These are phyloP conservation scores for Musa balbisiana DNA, from an alignment of 202 grass and related monocot genomes.

Conservation along the genomic window DNA sequence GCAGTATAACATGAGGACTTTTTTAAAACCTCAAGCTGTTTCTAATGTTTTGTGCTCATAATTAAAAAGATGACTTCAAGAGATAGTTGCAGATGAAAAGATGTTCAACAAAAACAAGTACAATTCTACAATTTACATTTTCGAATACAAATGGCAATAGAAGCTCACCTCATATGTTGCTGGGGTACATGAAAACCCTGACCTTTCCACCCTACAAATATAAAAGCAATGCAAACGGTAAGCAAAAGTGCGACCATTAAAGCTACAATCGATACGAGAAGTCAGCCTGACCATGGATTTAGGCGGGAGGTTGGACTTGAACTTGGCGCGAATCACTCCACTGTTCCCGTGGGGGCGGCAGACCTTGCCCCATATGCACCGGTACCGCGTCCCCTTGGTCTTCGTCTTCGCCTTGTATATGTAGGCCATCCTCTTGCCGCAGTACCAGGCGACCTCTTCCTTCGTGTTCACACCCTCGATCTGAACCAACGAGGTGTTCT, in stretches of 20 bases:
- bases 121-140: no score
- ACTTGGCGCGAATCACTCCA: not conserved
- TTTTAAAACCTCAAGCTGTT: no score
- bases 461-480: conserved; percentile 6
- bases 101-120: not conserved
- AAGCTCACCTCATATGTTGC: conserved; percentile 1
- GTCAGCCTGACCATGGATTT: not conserved
- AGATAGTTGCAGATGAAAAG: not conserved
- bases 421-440: not conserved
- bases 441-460: conserved; percentile 6
- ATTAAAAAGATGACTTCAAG: no score
- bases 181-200: conserved; percentile 4
- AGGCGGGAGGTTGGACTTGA: not conserved
- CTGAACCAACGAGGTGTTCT: not conserved
- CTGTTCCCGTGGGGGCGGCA: not conserved
- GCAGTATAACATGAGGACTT: no score
- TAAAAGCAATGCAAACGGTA: not conserved
- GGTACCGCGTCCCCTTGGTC: not conserved
- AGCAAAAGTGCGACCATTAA: not conserved
- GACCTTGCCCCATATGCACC: conserved; percentile 4
- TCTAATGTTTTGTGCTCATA: no score
- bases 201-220: not conserved
- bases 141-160: not conserved
- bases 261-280: not conserved
- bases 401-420: not conserved